Percentiles rank a stretch among this genome's conserved stretches.
Evolutionary conservation across 352 stramenopile genomes (phyloP).

Genomic region (Phytophthora europaea): DNA sequence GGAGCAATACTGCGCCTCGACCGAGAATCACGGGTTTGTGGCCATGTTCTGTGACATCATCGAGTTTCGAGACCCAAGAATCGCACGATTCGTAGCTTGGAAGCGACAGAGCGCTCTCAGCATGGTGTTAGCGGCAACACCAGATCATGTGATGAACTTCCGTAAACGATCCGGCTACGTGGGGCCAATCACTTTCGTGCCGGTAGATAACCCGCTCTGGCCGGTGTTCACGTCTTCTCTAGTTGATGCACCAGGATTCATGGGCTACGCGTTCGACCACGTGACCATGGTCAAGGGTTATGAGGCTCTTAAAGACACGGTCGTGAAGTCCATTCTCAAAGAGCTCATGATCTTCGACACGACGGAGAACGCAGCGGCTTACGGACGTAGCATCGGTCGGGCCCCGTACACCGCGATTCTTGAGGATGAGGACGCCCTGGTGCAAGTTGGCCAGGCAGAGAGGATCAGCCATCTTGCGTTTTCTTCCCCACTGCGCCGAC

Average conservation of each 20-base stretch:
- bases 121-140: slow-evolving; percentile 71
- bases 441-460: slow-evolving; percentile 19
- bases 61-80: slow-evolving; percentile 64
- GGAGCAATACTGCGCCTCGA: slow-evolving; percentile 62
- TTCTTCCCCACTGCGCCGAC: slow-evolving; percentile 60
- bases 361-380: slow-evolving; percentile 51
- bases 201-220: slow-evolving; percentile 77
- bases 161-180: slow-evolving; percentile 58
- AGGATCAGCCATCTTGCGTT: slow-evolving; percentile 56
- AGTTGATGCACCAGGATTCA: slow-evolving; percentile 56
- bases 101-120: slow-evolving; percentile 67
- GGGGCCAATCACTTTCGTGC: slow-evolving; percentile 74
- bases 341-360: slow-evolving; percentile 84
- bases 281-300: slow-evolving; percentile 66
- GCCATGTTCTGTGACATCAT: slow-evolving; percentile 86
- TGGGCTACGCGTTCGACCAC: slow-evolving; percentile 83
- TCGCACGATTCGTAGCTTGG: slow-evolving; percentile 66
- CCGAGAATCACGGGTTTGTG: slow-evolving; percentile 72
- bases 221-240: slow-evolving; percentile 57
- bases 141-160: slow-evolving; percentile 71
- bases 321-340: slow-evolving; percentile 80
- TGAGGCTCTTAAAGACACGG: slow-evolving; percentile 66
- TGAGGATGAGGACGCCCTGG: slow-evolving; percentile 34
- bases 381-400: slow-evolving; percentile 48
- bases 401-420: slow-evolving; percentile 58